Evolutionary conservation across 228 moss, liverwort and hornwort species (phyloP), one percentile per base, ranked within the genome.

Genomic region (Sphagnum fallax): DNA sequence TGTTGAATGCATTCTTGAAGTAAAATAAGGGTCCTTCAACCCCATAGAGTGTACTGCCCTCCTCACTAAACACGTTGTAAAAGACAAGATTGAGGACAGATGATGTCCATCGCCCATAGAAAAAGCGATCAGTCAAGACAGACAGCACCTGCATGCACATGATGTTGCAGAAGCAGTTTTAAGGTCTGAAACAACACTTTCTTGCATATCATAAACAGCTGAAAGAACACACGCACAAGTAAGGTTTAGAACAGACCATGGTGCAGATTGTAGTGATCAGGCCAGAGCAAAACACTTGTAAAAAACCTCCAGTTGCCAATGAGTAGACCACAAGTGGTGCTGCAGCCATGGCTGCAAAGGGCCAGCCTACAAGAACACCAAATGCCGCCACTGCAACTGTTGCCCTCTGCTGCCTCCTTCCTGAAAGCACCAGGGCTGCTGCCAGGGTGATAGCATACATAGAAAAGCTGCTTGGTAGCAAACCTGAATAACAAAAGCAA

Each of bases 351-450:
- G 83, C 93, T 66, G 94, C 89, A 72, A 98, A 98, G 8, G 98
- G 98, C 98, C 98, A 98, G 63, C 98, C 98, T 52, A 92, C 60
- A 77, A 98, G 83, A 65, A 93, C 94, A 75, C 94, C 90, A 68
- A 93, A 82, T 70, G 92, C 98, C 66, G 89, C 88, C 50, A 93
- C 81, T 67, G 84, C 84, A 75, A 92, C 98, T 53, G 89, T 85
- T 64, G 80, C 65, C 69, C 83, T 66, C 2, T 32, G 32, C 68
- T 90, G 87, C 70, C 71, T 84, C 65, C 73, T 68, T 76, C 71
- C 74, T 52, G 74, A 72, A 10, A 98, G 69, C 64, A 92, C 72
- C 51, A 92, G 81, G 48, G 93, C 92, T 67, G 92, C 81, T 52
- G 92, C 85, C 61, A 98, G 83, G 63, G 94, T 91, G 52, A 98